Conservation (phyloP, 305 asterid genomes). For the Petunia hybrid region DNA sequence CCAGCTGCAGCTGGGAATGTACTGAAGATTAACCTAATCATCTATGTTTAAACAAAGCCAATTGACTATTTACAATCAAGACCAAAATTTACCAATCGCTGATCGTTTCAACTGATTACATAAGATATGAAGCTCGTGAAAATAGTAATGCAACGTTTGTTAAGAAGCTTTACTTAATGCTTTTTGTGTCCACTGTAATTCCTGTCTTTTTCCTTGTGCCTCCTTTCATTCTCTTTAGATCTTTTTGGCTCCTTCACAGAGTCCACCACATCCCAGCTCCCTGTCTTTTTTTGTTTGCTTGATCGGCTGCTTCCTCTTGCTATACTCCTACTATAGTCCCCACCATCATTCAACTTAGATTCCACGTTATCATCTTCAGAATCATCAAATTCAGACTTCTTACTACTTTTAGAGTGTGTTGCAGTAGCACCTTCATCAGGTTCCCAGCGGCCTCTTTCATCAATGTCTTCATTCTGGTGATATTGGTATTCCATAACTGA, state of each 20-base stretch:
- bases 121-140: background rate
- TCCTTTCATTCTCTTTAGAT: background rate
- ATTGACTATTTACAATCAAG: constrained; percentile 15
- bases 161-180: background rate
- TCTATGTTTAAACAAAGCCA: background rate
- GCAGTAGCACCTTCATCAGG: constrained; percentile 40
- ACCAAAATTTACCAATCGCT: background rate
- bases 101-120: background rate
- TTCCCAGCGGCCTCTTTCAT: constrained; percentile 65
- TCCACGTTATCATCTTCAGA: background rate
- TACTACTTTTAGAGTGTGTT: constrained; percentile 31
- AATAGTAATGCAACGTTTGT: background rate
- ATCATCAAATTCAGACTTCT: constrained; percentile 28
- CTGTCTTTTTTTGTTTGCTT: constrained; percentile 6
- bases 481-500: constrained; percentile 29
- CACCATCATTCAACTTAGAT: constrained; percentile 18
- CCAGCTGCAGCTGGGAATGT: background rate
- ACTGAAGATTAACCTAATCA: background rate
- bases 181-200: background rate
- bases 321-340: constrained; percentile 16
- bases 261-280: constrained; percentile 28
- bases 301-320: constrained; percentile 21
- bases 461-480: constrained; percentile 40
- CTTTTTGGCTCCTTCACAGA: background rate
- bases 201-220: background rate